Percentiles rank a stretch among this genome's conserved stretches.
These are phyloP conservation scores for Drechslerella coelobrocha DNA, from an alignment of 2,329 filamentous ascomycete species.

Conservation along the genomic window DNA sequence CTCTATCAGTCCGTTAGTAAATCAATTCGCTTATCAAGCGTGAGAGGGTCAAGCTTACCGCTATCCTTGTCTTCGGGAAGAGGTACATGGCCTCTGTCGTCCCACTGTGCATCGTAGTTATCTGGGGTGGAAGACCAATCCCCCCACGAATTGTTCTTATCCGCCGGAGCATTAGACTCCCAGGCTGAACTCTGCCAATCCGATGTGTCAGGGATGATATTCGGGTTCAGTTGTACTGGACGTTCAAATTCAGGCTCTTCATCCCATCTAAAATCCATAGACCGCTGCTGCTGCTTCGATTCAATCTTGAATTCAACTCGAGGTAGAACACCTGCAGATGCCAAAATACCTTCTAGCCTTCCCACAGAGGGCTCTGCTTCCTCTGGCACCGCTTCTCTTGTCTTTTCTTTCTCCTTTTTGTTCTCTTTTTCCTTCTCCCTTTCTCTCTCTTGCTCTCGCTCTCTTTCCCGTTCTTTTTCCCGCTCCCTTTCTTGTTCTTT, in stretches of 20 bases:
- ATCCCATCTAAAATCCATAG: conserved; percentile 2
- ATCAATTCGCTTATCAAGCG: neutral
- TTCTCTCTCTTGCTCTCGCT: no score
- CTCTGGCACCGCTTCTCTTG: no score
- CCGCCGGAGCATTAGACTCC: neutral
- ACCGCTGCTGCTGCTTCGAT: neutral
- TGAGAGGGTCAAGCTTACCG: conserved; percentile 3
- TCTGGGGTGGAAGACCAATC: conserved; percentile 27
- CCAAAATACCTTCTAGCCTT: neutral
- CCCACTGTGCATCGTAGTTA: conserved; percentile 10
- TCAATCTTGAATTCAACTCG: neutral
- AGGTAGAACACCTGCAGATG: neutral
- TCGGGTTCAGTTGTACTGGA: neutral
- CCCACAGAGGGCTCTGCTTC: no score
- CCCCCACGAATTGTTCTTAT: conserved; percentile 3
- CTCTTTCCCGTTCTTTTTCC: no score
- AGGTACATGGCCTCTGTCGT: conserved; percentile 27
- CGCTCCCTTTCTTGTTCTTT: no score
- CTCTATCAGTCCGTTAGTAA: conserved; percentile 8
- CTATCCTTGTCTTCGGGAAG: conserved; percentile 16
- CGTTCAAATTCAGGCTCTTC: conserved; percentile 7
- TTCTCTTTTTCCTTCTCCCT: no score
- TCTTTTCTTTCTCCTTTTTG: no score
- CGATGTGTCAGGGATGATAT: neutral
- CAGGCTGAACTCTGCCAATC: neutral